phyloP scores from a whole-genome alignment of 257 asterid genomes.

The Linderniella brevidens region DNA sequence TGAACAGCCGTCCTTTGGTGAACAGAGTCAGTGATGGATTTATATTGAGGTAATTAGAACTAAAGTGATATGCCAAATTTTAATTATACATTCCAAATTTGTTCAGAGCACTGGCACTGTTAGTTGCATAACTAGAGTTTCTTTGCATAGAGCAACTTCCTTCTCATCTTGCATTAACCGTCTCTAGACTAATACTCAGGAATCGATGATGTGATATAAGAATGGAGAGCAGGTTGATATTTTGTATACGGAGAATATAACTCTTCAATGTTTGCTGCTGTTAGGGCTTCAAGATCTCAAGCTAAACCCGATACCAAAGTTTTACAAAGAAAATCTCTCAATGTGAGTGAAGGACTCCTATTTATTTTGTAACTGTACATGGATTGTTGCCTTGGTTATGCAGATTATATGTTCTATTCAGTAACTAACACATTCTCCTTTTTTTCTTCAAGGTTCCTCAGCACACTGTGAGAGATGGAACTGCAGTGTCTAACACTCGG shows the following conservation, averaged over 20 bases:
- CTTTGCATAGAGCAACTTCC: not conserved
- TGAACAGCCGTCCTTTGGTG: constrained; percentile 25
- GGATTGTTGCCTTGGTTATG: not conserved
- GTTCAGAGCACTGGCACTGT: not conserved
- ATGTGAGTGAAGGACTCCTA: constrained; percentile 26
- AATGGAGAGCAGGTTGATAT: too few relatives aligned
- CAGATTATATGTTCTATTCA: not conserved
- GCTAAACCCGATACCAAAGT: constrained; percentile 24
- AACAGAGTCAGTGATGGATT: constrained; percentile 52
- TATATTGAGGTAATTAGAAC: constrained; percentile 26
- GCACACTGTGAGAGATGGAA: constrained; percentile 23
- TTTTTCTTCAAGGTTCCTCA: constrained; percentile 15
- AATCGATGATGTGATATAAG: too few relatives aligned
- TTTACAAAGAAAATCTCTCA: constrained; percentile 29
- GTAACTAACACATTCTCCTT: not conserved
- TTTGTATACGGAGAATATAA: too few relatives aligned
- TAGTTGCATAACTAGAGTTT: constrained; percentile 2
- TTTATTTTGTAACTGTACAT: not conserved
- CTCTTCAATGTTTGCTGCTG: constrained; percentile 3
- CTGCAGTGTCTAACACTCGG: constrained; percentile 17
- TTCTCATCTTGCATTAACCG: too few relatives aligned
- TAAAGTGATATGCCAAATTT: constrained; percentile 2
- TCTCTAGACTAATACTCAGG: too few relatives aligned
- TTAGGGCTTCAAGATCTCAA: constrained; percentile 54
- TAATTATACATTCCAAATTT: not conserved